Base-by-base conservation (phyloP, 495 filamentous ascomycete genomes). In the Hypoxylon cercidicola region DNA sequence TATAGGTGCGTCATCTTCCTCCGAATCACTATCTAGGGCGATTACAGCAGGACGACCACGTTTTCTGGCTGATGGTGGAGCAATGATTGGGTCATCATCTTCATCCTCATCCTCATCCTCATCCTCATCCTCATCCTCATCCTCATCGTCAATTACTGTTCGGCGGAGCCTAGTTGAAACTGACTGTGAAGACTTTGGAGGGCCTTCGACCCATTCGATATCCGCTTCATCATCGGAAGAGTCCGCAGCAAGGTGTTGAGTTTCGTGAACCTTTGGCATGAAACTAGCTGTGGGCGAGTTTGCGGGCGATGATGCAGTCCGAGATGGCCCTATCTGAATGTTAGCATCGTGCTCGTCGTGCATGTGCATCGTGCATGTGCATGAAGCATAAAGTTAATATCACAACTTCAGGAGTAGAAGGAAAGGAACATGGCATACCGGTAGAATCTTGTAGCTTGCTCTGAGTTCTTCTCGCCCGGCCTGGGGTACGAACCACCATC, bases 1-100 rank as follows among this genome's bases (percentile, higher is more conserved):
- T 20, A 70, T 59, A 32, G 73, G 73, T 12, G 48, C 58, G 15
- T 66, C 54, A 28, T 73, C 72, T 20, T 72, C 71, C 0, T 70
- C 60, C 5, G 48, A 51, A 19, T 32, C 25, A 11, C 16, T 34
- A 34, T 54, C 61, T 23, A 55, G 10, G 5, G 9, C 18, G 28
- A 52, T 60, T 18, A 68, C 21, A 28, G 37, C 20, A 23, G 56
- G 40, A 23, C 48, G 57, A 28, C 50, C 54, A 34, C 64, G 68
- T 48, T 62, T 73, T 11, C 30, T 32, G 30, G 56, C 43, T 18
- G 62, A 67, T 16, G 51, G 25, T 10, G 56, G 28, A n/a, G 19
- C 47, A n/a, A 60, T 10, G 7, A 43, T 47, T 11, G 47, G 55
- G 13, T 44, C 3, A 2, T 32, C 30, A 10, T 58, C 48, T 1